phyloP scores from a whole-genome alignment of 2,329 filamentous ascomycete species.

The Phialemoniopsis sp. region DNA sequence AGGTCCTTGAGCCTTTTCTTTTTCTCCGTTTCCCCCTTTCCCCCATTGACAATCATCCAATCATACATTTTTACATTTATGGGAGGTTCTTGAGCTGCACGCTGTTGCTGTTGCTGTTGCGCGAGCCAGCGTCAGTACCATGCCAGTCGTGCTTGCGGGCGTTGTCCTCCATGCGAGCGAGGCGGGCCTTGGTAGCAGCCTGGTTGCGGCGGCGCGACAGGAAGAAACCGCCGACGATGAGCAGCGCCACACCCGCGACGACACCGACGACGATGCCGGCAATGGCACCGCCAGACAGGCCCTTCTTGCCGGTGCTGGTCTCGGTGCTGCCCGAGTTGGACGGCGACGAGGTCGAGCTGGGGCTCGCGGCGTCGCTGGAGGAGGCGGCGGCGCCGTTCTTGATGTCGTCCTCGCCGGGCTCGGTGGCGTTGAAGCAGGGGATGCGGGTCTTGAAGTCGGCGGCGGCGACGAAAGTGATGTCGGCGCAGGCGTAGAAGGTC shows the following conservation, averaged over 20 bases:
- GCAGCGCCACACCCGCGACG: conserved; percentile 6
- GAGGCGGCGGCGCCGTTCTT: conserved; percentile 9
- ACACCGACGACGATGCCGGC: conserved; percentile 13
- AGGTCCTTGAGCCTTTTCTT: too few species aligned
- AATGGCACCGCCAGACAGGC: conserved; percentile 11
- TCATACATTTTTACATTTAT: too few species aligned
- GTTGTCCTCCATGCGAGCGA: too few species aligned
- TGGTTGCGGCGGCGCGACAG: conserved; percentile 6
- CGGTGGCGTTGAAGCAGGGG: conserved; percentile 41
- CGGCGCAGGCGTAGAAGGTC: conserved; percentile 45
- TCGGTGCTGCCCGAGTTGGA: background rate
- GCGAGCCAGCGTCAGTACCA: too few species aligned
- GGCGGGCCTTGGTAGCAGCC: too few species aligned
- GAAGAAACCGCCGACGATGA: conserved; percentile 7
- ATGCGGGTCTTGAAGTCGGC: conserved; percentile 24
- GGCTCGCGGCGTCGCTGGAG: conserved; percentile 14
- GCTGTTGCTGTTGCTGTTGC: too few species aligned
- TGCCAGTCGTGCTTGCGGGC: too few species aligned
- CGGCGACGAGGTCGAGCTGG: background rate
- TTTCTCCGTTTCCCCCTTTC: too few species aligned
- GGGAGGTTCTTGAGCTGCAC: too few species aligned
- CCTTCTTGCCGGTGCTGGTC: background rate
- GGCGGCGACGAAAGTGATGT: conserved; percentile 36
- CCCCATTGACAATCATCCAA: too few species aligned
- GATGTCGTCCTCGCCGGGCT: conserved; percentile 14